phyloP scores from a whole-genome alignment of 2,329 filamentous ascomycete species.

The Curvularia verruculosa region DNA sequence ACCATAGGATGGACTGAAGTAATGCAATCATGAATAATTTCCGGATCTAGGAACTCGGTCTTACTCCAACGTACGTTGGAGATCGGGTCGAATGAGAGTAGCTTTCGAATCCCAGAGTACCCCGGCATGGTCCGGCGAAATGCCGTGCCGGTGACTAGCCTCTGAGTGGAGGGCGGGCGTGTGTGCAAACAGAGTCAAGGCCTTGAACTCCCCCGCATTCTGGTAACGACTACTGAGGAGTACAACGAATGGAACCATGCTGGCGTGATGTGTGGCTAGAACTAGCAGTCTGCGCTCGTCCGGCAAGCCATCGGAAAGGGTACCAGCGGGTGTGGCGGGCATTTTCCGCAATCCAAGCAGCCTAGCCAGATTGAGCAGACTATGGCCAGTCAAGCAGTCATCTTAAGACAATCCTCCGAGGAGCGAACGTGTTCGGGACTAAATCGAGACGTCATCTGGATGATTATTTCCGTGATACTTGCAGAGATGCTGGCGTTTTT shows the following conservation, averaged over 20 bases:
- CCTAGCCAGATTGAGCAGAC: conserved; percentile 19
- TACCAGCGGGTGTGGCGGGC: conserved; percentile 13
- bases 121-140: conserved; percentile 11
- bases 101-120: not conserved
- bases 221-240: conserved; percentile 3
- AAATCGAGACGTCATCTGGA: not conserved
- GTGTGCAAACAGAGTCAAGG: not conserved
- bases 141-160: conserved; percentile 1
- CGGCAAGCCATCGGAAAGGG: conserved; percentile 28
- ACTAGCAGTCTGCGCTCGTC: conserved; percentile 33
- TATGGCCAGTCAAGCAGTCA: conserved; percentile 2
- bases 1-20: not conserved
- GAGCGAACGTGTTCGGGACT: not conserved
- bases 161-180: not conserved
- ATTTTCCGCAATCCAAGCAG: conserved; percentile 23
- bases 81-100: conserved; percentile 5
- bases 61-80: not conserved
- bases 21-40: not conserved
- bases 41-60: not conserved
- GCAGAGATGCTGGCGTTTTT: not conserved
- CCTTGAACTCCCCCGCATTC: conserved; percentile 17
- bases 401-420: not conserved
- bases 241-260: conserved; percentile 15
- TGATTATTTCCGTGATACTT: not conserved
- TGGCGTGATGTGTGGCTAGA: conserved; percentile 25